phyloP scores from a whole-genome alignment of 176 grass and related monocot genomes.

The Cenchrus fungigraminus region DNA sequence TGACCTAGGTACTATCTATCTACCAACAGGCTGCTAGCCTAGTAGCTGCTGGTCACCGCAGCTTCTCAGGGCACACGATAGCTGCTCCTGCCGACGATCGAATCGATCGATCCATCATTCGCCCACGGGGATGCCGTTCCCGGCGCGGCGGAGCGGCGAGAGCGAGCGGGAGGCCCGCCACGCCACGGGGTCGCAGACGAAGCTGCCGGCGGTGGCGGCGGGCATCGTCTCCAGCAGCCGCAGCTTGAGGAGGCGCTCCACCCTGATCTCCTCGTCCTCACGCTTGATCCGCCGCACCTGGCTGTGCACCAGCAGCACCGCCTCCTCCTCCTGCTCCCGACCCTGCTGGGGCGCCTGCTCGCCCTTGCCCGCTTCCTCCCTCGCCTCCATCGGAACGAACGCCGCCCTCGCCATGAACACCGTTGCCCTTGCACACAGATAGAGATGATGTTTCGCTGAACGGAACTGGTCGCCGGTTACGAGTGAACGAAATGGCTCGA shows the following conservation, averaged over 20 bases:
- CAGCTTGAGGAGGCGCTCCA: conserved; percentile 44
- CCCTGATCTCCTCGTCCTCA: conserved; percentile 72
- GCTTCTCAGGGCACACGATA: background rate
- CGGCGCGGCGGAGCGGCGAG: conserved; percentile 58
- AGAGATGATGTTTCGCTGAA: background rate
- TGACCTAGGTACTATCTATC: background rate
- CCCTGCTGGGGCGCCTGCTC: background rate
- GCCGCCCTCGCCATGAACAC: conserved; percentile 30
- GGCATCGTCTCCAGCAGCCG: conserved; percentile 57
- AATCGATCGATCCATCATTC: background rate
- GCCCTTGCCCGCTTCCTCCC: background rate
- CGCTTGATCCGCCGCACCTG: conserved; percentile 76
- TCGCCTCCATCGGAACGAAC: conserved; percentile 42
- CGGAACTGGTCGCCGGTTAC: background rate
- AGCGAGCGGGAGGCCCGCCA: conserved; percentile 47
- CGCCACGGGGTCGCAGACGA: background rate
- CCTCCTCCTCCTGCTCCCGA: background rate
- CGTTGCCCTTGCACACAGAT: no score
- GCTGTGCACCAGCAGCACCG: conserved; percentile 63
- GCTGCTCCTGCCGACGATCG: background rate
- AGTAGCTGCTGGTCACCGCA: background rate
- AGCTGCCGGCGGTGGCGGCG: background rate
- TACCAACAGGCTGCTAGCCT: conserved; percentile 12
- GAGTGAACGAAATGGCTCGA: background rate
- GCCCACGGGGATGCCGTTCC: conserved; percentile 37